Conservation (phyloP, 768 basidiomycete species). For the Kwoniella bestiolae region DNA sequence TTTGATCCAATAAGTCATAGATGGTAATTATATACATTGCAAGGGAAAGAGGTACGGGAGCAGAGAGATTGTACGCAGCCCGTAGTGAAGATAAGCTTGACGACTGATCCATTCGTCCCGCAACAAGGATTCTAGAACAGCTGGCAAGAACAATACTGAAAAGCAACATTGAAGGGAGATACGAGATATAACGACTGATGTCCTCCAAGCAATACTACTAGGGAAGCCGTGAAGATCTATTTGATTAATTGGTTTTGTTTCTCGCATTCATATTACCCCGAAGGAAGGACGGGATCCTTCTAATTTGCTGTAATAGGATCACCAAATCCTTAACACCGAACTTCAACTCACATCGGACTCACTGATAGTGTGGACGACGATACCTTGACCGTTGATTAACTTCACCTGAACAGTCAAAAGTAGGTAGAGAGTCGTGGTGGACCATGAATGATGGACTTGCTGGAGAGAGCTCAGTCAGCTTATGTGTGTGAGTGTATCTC, state of each 20-base stretch:
- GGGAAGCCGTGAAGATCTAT: too few relatives aligned
- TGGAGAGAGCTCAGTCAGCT: constrained; percentile 12
- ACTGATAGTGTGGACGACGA: too few relatives aligned
- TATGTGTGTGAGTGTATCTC: constrained; percentile 14
- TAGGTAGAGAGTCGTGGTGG: too few relatives aligned
- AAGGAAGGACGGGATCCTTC: constrained; percentile 9
- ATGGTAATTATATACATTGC: too few relatives aligned
- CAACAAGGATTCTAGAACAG: background rate
- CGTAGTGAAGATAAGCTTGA: background rate
- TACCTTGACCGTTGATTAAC: too few relatives aligned
- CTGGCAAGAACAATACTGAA: background rate
- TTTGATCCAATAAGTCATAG: background rate
- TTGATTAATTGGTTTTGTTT: too few relatives aligned
- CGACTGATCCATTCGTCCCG: background rate
- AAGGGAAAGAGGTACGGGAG: too few relatives aligned
- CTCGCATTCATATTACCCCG: background rate
- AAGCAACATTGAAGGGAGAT: background rate
- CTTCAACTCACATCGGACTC: background rate
- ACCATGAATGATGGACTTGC: constrained; percentile 13
- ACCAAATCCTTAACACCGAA: background rate
- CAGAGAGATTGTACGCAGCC: background rate
- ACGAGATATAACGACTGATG: background rate
- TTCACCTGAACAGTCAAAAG: too few relatives aligned
- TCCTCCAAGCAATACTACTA: too few relatives aligned
- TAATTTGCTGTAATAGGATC: background rate